Evolutionary conservation across 1,284 basidiomycete genomes (phyloP), one percentile per base, ranked within the genome.

Genomic region (Moesziomyces antarcticus): DNA sequence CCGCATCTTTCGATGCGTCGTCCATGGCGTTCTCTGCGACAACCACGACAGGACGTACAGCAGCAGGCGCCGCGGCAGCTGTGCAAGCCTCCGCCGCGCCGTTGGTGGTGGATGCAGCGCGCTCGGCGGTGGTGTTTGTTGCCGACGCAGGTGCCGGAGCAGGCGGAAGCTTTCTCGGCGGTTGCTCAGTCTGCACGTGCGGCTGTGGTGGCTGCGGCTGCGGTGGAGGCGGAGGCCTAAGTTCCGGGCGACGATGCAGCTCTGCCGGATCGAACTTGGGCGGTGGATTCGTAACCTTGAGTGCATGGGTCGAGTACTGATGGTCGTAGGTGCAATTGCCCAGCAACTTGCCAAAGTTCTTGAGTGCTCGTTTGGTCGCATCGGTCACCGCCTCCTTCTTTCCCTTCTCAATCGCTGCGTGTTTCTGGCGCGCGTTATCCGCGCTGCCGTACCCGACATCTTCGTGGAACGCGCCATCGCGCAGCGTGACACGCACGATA

Each of bases 361-460:
- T 89, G 21, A 99, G 87, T 0, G 93, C 89, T 37, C 96, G 90
- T 85, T 99, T 99, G 48, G 96, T 86, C 0, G 89, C 95, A 78
- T 99, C 96, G 0, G 96, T 99, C 0, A 97, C 92, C 0, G 97
- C 94, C 83, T 98, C 96, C 82, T 99, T 99, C 87, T 97, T 96
- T 60, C 94, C 96, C 89, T 99, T 99, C 80, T 98, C 95, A 30
- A 99, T 83, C 1, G 93, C 94, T 16, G 88, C 88, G 0, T 89
- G 93, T 84, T 96, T 97, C 59, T 90, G 90, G 82, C 90, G 92
- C 21, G 89, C 86, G 77, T 97, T 97, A 79, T 97, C 94, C 45
- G 91, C 82, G 77, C 90, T 87, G 1, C 97, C 96, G 84, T 93
- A 96, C 1, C 96, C 97, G 10, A 82, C 62, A 49, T 82, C 82